Conservation (phyloP, 116 monocot genomes). For the Dioscorea cayenensis region DNA sequence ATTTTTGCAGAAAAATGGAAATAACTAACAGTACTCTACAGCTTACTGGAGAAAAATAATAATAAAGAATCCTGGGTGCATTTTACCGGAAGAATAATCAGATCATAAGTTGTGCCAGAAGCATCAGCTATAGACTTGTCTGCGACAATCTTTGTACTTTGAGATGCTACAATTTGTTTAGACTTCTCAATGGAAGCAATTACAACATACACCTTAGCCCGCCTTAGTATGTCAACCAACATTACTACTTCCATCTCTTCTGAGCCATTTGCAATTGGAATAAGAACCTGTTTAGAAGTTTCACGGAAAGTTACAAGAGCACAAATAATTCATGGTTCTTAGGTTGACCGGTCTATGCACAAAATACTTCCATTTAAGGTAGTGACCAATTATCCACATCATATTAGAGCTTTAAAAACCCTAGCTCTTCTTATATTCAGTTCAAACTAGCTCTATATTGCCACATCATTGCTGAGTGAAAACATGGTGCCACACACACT, state of each 20-base stretch:
- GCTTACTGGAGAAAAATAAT: background rate
- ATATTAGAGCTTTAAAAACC: too few species aligned
- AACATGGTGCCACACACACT: background rate
- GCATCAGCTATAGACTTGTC: constrained; percentile 58
- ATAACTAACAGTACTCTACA: background rate
- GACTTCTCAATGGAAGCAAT: constrained; percentile 89
- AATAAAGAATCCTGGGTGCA: background rate
- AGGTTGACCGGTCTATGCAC: too few species aligned
- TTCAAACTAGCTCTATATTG: background rate
- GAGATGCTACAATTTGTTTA: constrained; percentile 55
- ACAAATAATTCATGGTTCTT: background rate
- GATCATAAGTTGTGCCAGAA: constrained; percentile 57
- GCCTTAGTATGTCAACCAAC: constrained; percentile 69
- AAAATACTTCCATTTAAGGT: too few species aligned
- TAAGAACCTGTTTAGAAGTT: constrained; percentile 48
- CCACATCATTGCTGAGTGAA: background rate
- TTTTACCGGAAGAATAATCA: constrained; percentile 85
- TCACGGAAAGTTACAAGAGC: background rate
- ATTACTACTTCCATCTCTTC: constrained; percentile 88
- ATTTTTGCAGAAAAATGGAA: background rate
- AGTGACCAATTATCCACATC: too few species aligned
- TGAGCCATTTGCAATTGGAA: constrained; percentile 92
- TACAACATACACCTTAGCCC: constrained; percentile 72
- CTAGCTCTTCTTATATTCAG: background rate
- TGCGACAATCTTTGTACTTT: constrained; percentile 65